phyloP scores from a whole-genome alignment of 768 basidiomycete genomes.

The Lentinula boryana region DNA sequence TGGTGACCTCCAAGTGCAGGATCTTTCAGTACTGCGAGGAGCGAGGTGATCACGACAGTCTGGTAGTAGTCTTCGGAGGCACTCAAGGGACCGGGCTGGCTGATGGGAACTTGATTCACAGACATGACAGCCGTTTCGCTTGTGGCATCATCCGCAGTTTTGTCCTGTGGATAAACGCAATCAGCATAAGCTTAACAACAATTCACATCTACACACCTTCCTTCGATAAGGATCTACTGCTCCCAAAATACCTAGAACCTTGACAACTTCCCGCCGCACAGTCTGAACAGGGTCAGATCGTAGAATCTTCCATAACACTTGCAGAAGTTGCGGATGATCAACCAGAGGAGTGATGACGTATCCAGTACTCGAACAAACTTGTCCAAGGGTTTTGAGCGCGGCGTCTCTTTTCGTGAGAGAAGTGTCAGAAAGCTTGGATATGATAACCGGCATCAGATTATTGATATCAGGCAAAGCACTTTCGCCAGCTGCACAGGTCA shows the following conservation, averaged over 20 bases:
- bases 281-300: constrained; percentile 68
- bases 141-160: constrained; percentile 58
- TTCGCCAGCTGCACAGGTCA: constrained; percentile 90
- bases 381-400: constrained; percentile 89
- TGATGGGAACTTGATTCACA: constrained; percentile 64
- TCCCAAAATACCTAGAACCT: constrained; percentile 93
- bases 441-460: constrained; percentile 86
- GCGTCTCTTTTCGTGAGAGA: constrained; percentile 88
- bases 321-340: constrained; percentile 88
- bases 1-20: constrained; percentile 82
- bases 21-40: constrained; percentile 85
- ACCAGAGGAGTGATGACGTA: constrained; percentile 89
- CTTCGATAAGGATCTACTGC: constrained; percentile 94
- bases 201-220: constrained; percentile 52
- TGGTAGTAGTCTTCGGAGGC: constrained; percentile 96
- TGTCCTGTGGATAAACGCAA: constrained; percentile 30
- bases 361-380: constrained; percentile 92
- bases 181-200: not conserved
- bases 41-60: constrained; percentile 85
- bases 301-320: constrained; percentile 77
- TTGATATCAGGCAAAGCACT: constrained; percentile 80
- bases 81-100: constrained; percentile 52
- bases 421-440: constrained; percentile 85
- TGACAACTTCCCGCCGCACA: constrained; percentile 84
- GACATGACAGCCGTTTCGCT: constrained; percentile 55